Conservation (phyloP, 805 yeast species). For the Jamesozyma hellenica region DNA sequence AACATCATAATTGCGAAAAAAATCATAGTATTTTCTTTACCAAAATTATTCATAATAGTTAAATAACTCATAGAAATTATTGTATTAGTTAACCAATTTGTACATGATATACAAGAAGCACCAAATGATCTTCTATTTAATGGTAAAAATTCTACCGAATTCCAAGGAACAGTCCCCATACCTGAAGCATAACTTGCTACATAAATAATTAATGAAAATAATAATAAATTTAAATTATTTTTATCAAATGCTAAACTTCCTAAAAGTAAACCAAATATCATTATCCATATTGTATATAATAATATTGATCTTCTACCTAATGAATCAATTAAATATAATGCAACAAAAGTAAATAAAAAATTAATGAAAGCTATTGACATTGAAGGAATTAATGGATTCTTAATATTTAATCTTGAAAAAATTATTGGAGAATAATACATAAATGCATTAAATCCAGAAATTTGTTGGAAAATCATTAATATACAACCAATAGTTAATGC, state of each 20-base stretch:
- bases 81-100: conserved; percentile 35
- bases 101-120: conserved; percentile 33
- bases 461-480: conserved; percentile 47
- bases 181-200: conserved; percentile 37
- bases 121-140: conserved; percentile 35
- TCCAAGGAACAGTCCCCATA: conserved; percentile 39
- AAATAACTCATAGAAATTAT: conserved; percentile 31
- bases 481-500: conserved; percentile 41
- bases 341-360: conserved; percentile 44
- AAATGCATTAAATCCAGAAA: conserved; percentile 53
- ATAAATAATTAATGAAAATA: conserved; percentile 28
- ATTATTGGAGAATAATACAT: conserved; percentile 54
- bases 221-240: conserved; percentile 13
- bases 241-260: conserved; percentile 26
- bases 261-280: conserved; percentile 29
- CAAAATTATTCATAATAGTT: conserved; percentile 24
- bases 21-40: conserved; percentile 28
- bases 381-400: conserved; percentile 47
- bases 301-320: conserved; percentile 40
- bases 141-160: conserved; percentile 36
- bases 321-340: conserved; percentile 40
- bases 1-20: conserved; percentile 29
- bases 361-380: conserved; percentile 46
- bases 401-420: conserved; percentile 41
- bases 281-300: conserved; percentile 33